Evolutionary conservation across 2,329 filamentous ascomycete genomes (phyloP).

Genomic region (Didymella keratinophila): DNA sequence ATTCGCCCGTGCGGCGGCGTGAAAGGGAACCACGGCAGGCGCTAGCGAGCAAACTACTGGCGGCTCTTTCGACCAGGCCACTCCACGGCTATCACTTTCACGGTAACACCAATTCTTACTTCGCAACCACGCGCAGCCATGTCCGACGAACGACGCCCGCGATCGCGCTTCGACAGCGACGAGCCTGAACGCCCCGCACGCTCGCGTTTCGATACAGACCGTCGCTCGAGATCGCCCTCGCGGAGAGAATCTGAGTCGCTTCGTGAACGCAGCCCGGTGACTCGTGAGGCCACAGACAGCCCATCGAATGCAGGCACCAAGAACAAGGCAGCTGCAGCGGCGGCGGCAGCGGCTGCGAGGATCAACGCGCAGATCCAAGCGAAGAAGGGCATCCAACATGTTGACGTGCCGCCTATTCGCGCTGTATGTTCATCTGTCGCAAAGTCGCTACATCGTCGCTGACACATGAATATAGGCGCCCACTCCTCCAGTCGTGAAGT

Average conservation of each 20-base stretch:
- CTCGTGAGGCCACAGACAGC: constrained; percentile 57
- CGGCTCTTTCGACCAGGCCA: constrained; percentile 5
- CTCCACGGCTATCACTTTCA: neutral
- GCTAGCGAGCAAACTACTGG: constrained; percentile 4
- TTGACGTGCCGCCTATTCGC: constrained; percentile 83
- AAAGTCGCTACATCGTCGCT: constrained; percentile 15
- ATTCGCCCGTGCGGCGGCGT: constrained; percentile 12
- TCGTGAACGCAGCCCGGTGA: constrained; percentile 83
- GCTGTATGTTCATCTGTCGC: constrained; percentile 55
- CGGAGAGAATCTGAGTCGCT: constrained; percentile 68
- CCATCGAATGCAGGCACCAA: constrained; percentile 58
- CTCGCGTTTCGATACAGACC: constrained; percentile 77
- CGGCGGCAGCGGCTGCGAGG: constrained; percentile 75
- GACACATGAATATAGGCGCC: constrained; percentile 46
- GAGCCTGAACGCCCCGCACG: constrained; percentile 68
- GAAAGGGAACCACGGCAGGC: neutral
- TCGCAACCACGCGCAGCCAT: constrained; percentile 55
- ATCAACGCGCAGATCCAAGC: constrained; percentile 59
- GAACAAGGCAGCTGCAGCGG: constrained; percentile 75
- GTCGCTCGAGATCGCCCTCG: constrained; percentile 76
- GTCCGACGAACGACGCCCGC: constrained; percentile 84
- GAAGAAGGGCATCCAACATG: constrained; percentile 88
- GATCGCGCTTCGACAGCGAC: constrained; percentile 93
- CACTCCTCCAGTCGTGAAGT: constrained; percentile 62
- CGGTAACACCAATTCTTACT: constrained; percentile 5